Base-by-base conservation (phyloP, 805 yeast species). In the Yarrowia bubula region DNA sequence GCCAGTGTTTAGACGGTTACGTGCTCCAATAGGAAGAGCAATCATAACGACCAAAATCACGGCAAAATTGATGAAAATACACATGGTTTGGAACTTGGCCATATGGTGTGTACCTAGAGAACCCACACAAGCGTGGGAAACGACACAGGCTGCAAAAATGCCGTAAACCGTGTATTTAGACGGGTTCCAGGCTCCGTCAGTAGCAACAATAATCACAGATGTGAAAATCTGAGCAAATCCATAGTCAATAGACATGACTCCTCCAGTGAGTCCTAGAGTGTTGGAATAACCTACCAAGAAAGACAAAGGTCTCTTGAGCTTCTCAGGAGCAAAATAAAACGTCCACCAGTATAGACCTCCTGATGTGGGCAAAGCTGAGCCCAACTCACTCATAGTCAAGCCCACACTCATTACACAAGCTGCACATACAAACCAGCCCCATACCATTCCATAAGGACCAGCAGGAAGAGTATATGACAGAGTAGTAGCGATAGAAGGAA, bases 341-440 rank as follows among this genome's bases (percentile, higher is more conserved):
- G 89, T 84, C 86, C 88, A 85, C 74, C 82, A 85, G 71, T 86
- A 88, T 42, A 88, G 75, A 5, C 92, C 92, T 63, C 92, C 92
- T 22, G 88, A 83, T 0, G 92, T 87, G 33, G 93, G 92, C 68
- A 86, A 81, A 1, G 90, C 83, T 41, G 87, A 81, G 0, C 88
- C 89, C 68, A 86, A 73, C 70, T 86, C 88, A 4, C 89, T 79
- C 85, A 88, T 83, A 15, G 87, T 78, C 7, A 82, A 68, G n/a
- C 90, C 91, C 18, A 85, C 81, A 8, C 79, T 71, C 64, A 86
- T 71, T 65, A 87, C 84, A 69, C 85, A 83, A 14, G 78, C 66
- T 1, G 85, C 80, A 38, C 89, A 80, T 11, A 84, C 70, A 57
- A 85, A 74, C 92, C 92, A 88, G 55, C 90, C 88, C 92, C 92